Percentiles rank a stretch among this genome's conserved stretches.
Conservation (phyloP, 2,329 filamentous ascomycete genomes). For the Xylaria sp. region DNA sequence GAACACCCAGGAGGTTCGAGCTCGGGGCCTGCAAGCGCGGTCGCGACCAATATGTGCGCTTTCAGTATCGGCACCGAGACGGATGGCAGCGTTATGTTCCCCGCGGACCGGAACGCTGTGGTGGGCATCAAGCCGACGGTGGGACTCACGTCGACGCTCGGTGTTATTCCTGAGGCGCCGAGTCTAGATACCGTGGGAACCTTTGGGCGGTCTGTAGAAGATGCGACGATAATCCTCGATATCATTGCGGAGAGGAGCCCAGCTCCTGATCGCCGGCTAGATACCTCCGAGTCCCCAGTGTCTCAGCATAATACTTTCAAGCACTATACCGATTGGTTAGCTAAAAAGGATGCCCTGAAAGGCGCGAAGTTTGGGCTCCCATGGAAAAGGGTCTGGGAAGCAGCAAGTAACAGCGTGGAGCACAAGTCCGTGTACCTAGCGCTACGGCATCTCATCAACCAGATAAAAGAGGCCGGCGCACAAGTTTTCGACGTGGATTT, state of each 20-base stretch:
- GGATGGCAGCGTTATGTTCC: slow-evolving; percentile 18
- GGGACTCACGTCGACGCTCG: slow-evolving; percentile 16
- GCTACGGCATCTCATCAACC: not conserved
- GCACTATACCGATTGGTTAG: slow-evolving; percentile 10
- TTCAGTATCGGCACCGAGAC: slow-evolving; percentile 23
- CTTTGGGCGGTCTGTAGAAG: slow-evolving; percentile 22
- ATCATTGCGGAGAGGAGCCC: slow-evolving; percentile 11
- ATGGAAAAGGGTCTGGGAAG: slow-evolving; percentile 17
- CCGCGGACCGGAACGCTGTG: slow-evolving; percentile 16
- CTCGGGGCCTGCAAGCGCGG: slow-evolving; percentile 20
- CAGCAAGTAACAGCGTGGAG: slow-evolving; percentile 16
- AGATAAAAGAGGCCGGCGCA: slow-evolving; percentile 19
- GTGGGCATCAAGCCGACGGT: slow-evolving; percentile 25
- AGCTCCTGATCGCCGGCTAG: not conserved
- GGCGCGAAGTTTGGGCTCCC: slow-evolving; percentile 20
- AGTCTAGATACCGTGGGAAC: slow-evolving; percentile 19
- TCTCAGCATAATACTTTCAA: not conserved
- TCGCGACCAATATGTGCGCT: slow-evolving; percentile 18
- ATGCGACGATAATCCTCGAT: slow-evolving; percentile 19
- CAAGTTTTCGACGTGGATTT: slow-evolving; percentile 16
- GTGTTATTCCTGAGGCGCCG: slow-evolving; percentile 15
- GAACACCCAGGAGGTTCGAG: slow-evolving; percentile 20
- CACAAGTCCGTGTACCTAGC: slow-evolving; percentile 12
- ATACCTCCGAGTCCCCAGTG: not conserved
- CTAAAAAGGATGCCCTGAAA: slow-evolving; percentile 14